Evolutionary conservation across 1,284 basidiomycete species (phyloP), one percentile per base, ranked within the genome.

Genomic region (Ustilago hordei): DNA sequence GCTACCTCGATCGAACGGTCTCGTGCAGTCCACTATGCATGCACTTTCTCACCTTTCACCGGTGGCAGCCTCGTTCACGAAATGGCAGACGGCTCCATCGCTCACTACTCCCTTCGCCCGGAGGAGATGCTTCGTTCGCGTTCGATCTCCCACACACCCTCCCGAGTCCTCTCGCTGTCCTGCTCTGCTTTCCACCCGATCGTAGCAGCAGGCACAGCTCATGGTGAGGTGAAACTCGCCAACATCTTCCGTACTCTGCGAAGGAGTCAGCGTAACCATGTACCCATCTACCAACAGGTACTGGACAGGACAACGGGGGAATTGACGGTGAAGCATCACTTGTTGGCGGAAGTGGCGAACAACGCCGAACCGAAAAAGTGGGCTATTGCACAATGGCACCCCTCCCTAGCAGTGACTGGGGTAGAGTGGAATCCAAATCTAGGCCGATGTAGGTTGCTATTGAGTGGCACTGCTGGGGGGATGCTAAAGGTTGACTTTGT

Each of bases 361-460:
- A 2, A 41, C 12, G 68, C 60, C 0, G 70, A 78, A 23, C 9
- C 3, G 1, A 75, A 58, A 55, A 32, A 8, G 17, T 71, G 58
- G 58, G 59, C 68, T 23, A 39, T 64, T 38, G 60, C 35, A 2
- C 36, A 55, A n/a, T 75, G 65, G 65, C 58, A 64, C 54, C 57
- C 69, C 8, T 13, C 8, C 12, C 32, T 78, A 36, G 59, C 56
- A n/a, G 63, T 75, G n/a, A 72, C 62, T 0, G 59, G 56, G 28
- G 60, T 67, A 0, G 36, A 34, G 23, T 78, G 76, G 76, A 72
- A 72, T 41, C 60, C 56, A 13, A 78, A 78, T 28, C 31, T 75
- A 43, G 64, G 43, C 1, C 34, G 66, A 34, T 43, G 39, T 2
- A 54, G 57, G 35, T 57, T 77, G 58, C 12, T 77, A 15, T 4